These are phyloP conservation scores for Colletotrichum coccodes DNA, from an alignment of 2,329 filamentous ascomycete species.

Conservation along the genomic window DNA sequence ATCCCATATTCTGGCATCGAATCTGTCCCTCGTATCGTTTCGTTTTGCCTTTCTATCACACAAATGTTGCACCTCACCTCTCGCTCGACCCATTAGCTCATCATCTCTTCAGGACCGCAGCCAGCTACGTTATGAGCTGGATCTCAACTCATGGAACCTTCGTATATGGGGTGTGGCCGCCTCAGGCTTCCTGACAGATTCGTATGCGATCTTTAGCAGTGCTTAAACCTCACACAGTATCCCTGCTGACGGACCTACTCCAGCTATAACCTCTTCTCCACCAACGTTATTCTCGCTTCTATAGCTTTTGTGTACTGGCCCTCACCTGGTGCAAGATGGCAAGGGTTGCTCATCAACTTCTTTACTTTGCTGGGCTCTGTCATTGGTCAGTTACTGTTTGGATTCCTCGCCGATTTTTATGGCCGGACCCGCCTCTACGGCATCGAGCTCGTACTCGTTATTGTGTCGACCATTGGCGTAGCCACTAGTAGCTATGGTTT, in stretches of 20 bases:
- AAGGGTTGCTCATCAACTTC: constrained; percentile 60
- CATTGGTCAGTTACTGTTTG: constrained; percentile 62
- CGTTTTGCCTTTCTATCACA: constrained; percentile 2
- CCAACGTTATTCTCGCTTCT: constrained; percentile 63
- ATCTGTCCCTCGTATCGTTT: background rate
- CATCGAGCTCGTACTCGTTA: constrained; percentile 65
- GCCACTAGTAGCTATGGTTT: constrained; percentile 63
- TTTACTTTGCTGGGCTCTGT: constrained; percentile 64
- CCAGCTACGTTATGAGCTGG: constrained; percentile 63
- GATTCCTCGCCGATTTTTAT: constrained; percentile 63
- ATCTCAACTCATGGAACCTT: constrained; percentile 65
- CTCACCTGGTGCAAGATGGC: constrained; percentile 52
- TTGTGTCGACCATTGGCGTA: constrained; percentile 66
- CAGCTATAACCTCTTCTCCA: constrained; percentile 65
- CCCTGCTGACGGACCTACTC: background rate
- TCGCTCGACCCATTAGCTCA: background rate
- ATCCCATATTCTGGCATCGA: background rate
- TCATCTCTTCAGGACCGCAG: constrained; percentile 54
- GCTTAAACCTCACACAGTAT: too few relatives aligned
- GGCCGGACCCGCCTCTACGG: constrained; percentile 66
- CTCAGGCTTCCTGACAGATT: constrained; percentile 64
- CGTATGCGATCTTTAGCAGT: too few relatives aligned
- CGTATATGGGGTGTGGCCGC: constrained; percentile 66
- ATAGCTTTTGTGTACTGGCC: constrained; percentile 65
- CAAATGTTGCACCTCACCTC: too few relatives aligned